Percentiles rank a stretch among this genome's conserved stretches.
phyloP scores from a whole-genome alignment of 208 protist species.

The Trypanosoma mega region DNA sequence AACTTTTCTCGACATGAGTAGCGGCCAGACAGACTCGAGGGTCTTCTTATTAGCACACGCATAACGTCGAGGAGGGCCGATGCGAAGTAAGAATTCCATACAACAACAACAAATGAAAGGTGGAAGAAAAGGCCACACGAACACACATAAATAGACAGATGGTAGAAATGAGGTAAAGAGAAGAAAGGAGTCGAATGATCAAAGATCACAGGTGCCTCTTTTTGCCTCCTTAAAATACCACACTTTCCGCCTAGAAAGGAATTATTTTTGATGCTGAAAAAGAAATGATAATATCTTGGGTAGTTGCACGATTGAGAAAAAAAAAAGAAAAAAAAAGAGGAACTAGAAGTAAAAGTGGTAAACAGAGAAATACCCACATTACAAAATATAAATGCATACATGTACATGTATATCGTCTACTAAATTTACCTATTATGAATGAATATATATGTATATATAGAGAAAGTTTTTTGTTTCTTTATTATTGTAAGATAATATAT shows the following conservation, averaged over 20 bases:
- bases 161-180: too few relatives aligned
- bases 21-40: conserved; percentile 74
- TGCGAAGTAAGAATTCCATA: conserved; percentile 24
- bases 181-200: too few relatives aligned
- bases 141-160: too few relatives aligned
- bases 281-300: not conserved
- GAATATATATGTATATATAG: not conserved
- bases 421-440: not conserved
- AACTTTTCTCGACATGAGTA: conserved; percentile 48
- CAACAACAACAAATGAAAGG: too few relatives aligned
- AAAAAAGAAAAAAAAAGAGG: conserved; percentile 12
- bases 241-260: too few relatives aligned
- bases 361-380: not conserved
- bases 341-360: conserved; percentile 2
- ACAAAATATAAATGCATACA: not conserved
- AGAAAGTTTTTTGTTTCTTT: too few relatives aligned
- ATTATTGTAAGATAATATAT: too few relatives aligned
- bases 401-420: conserved; percentile 1
- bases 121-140: too few relatives aligned
- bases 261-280: too few relatives aligned
- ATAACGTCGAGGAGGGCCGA: conserved; percentile 43
- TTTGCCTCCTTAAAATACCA: too few relatives aligned
- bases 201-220: too few relatives aligned
- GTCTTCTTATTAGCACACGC: conserved; percentile 62
- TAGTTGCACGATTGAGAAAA: not conserved